Conservation (phyloP, 192 early-diverging fungal genomes). For the Paraglomus occultum region DNA sequence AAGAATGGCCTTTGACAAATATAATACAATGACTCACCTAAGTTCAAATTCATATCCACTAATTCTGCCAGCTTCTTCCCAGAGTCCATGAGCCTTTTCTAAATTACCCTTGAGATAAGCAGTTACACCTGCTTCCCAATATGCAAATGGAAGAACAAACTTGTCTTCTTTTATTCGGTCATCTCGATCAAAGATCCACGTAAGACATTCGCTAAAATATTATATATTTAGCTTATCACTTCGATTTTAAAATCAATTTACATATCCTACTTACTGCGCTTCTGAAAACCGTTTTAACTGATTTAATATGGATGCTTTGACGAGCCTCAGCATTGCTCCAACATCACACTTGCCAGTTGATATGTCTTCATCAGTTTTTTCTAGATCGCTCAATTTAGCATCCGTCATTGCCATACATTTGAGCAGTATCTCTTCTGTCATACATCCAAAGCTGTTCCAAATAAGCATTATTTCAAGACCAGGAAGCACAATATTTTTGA, state of each 20-base stretch:
- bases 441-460: constrained; percentile 49
- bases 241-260: no score
- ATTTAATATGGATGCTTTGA: constrained; percentile 48
- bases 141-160: constrained; percentile 51
- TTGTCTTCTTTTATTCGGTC: constrained; percentile 39
- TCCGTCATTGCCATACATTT: constrained; percentile 36
- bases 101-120: constrained; percentile 38
- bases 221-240: no score
- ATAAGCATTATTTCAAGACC: constrained; percentile 50
- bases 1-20: background rate
- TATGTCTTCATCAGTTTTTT: constrained; percentile 32
- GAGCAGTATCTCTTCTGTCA: constrained; percentile 39
- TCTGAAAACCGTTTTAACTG: constrained; percentile 39
- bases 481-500: constrained; percentile 47
- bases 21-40: constrained; percentile 12
- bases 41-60: constrained; percentile 54
- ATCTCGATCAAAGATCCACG: constrained; percentile 49
- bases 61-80: constrained; percentile 43
- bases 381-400: constrained; percentile 31
- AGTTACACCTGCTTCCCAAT: constrained; percentile 52
- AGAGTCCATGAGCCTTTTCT: constrained; percentile 35
- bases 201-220: constrained; percentile 33
- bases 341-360: constrained; percentile 36
- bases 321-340: constrained; percentile 42
- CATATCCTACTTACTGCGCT: background rate